Conservation (phyloP, 768 basidiomycete species). For the Collybia nuda region DNA sequence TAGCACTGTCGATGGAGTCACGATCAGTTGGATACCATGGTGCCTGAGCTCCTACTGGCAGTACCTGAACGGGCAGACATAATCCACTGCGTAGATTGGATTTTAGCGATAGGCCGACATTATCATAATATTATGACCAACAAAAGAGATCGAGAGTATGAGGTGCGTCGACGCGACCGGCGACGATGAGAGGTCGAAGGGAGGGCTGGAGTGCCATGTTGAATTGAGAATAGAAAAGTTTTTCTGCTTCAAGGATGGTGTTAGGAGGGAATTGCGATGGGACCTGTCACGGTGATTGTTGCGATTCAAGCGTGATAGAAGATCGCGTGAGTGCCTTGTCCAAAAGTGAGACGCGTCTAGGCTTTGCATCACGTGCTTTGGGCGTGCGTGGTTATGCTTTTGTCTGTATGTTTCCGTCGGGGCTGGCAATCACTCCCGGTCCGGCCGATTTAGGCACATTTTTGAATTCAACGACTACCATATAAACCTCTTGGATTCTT, state of each 20-base stretch:
- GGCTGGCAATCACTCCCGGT: background rate
- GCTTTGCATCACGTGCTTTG: constrained; percentile 2
- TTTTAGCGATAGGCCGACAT: background rate
- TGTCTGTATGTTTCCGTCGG: background rate
- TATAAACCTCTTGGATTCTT: too few relatives aligned
- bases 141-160: constrained; percentile 83
- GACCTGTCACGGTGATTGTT: background rate
- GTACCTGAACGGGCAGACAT: constrained; percentile 85
- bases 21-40: too few relatives aligned
- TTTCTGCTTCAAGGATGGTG: background rate
- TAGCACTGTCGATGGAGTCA: constrained; percentile 40
- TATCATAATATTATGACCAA: constrained; percentile 28
- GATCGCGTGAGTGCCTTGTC: too few relatives aligned
- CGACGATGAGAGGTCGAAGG: constrained; percentile 61
- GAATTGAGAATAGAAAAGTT: background rate
- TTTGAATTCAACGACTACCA: background rate
- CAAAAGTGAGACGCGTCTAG: background rate
- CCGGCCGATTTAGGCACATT: background rate
- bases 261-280: too few relatives aligned
- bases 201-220: constrained; percentile 80
- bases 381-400: background rate
- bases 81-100: constrained; percentile 62
- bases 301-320: background rate
- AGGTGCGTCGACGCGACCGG: constrained; percentile 57
- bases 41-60: too few relatives aligned